Evolutionary conservation across 2,329 filamentous ascomycete species (phyloP), one percentile per base, ranked within the genome.

Genomic region (Calonectria pteridis): DNA sequence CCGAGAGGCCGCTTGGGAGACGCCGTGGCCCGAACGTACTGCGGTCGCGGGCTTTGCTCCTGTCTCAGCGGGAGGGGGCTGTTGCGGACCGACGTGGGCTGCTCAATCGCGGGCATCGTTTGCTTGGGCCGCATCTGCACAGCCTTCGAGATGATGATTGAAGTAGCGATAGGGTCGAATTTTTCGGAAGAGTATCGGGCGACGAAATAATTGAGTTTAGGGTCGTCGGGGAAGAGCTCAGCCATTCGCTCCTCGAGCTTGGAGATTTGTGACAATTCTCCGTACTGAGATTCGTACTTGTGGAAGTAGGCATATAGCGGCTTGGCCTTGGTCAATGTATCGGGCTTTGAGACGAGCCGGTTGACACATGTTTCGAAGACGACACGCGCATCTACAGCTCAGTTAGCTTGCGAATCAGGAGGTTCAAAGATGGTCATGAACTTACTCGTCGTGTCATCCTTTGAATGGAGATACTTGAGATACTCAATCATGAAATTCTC

Each of bases 321-420:
- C 83, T 97, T 97, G 11, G 96, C 92, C 81, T 95, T 97, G 69
- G 89, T 85, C 0, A 93, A 86, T 14, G 91, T 91, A 77, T 95
- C 94, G 0, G 94, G 91, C 77, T 96, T 97, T 29, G 93, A 90
- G 10, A 94, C 91, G 53, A 98, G 90, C 75, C 93, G 93, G 81
- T 94, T 94, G 73, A 98, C 94, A 20, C 96, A 95, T 20, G 96
- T 98, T 83, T 98, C 97, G 80, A 99, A 99, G 2, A 98, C 95
- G 13, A 97, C 96, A 77, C 97, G 92, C 40, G 97, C 97, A 89
- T 99, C 95, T 96, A 78, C 40, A 40, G 26, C 26, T 51, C 69
- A 18, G 73, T 82, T 59, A 83, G 79, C 55, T 59, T 53, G 51
- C 3, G 9, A 18, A 40, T 55, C 43, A 2, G 23, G 3, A 11